Evolutionary conservation across 2,329 filamentous ascomycete species (phyloP).

Genomic region (Exserohilum rostratum): DNA sequence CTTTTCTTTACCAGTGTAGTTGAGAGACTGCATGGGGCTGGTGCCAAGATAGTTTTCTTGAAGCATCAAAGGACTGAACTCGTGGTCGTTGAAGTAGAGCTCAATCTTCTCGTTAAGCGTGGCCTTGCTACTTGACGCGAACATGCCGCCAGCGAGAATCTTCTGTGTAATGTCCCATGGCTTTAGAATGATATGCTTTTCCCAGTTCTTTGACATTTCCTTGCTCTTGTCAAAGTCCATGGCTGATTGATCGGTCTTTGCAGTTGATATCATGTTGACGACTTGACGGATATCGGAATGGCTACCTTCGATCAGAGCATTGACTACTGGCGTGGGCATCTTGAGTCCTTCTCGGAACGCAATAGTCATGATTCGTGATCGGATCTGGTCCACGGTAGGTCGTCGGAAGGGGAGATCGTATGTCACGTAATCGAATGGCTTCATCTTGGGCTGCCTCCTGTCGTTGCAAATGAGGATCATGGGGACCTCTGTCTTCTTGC

Average conservation of each 20-base stretch:
- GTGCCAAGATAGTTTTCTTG: conserved; percentile 96
- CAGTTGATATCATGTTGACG: conserved; percentile 97
- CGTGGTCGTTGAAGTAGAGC: conserved; percentile 98
- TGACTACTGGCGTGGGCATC: conserved; percentile 80
- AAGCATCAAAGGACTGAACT: conserved; percentile 96
- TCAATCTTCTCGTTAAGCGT: conserved; percentile 98
- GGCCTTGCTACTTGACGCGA: conserved; percentile 79
- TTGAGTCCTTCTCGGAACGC: conserved; percentile 90
- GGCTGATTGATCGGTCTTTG: conserved; percentile 80
- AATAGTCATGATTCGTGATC: conserved; percentile 92
- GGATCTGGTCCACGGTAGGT: conserved; percentile 88
- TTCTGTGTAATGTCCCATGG: conserved; percentile 98
- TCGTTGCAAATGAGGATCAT: conserved; percentile 99
- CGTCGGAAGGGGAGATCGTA: conserved; percentile 87
- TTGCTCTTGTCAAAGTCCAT: conserved; percentile 88
- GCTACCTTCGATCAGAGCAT: conserved; percentile 92
- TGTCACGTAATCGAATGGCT: conserved; percentile 87
- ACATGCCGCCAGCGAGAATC: conserved; percentile 86
- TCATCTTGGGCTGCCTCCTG: conserved; percentile 92
- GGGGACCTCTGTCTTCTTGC: conserved; percentile 92
- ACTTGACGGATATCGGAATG: conserved; percentile 96
- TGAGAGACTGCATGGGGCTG: conserved; percentile 70
- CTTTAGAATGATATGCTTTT: conserved; percentile 95
- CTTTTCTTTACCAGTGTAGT: conserved; percentile 69
- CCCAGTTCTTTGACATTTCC: conserved; percentile 95